These are phyloP conservation scores for Cyphellophora attinorum DNA, from an alignment of 2,329 filamentous ascomycete genomes.

Conservation along the genomic window DNA sequence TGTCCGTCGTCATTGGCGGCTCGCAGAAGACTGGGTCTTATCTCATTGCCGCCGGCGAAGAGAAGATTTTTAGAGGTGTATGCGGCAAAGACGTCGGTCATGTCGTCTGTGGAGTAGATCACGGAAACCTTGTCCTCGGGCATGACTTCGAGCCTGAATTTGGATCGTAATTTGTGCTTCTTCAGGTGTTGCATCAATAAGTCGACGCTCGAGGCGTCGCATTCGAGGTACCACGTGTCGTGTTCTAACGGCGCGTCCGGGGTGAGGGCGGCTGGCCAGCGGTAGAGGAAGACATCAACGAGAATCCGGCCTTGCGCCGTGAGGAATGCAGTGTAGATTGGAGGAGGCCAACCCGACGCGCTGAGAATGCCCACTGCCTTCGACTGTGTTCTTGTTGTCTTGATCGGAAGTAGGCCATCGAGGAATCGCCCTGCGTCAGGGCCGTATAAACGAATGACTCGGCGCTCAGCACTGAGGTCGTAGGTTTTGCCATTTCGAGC, in stretches of 20 bases:
- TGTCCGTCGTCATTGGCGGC: no score
- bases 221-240: constrained; percentile 66
- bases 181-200: constrained; percentile 62
- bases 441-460: constrained; percentile 66
- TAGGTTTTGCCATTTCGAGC: no score
- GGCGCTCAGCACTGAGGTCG: no score
- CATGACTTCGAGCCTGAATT: constrained; percentile 60
- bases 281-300: constrained; percentile 86
- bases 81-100: background rate
- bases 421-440: constrained; percentile 74
- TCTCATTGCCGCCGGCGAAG: constrained; percentile 11
- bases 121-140: constrained; percentile 47
- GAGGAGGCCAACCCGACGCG: constrained; percentile 23
- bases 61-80: background rate
- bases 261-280: no score
- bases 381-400: no score
- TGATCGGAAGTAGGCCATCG: constrained; percentile 76
- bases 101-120: constrained; percentile 8
- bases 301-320: constrained; percentile 77
- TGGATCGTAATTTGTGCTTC: constrained; percentile 76
- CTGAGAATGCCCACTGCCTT: no score
- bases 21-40: constrained; percentile 13
- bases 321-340: constrained; percentile 73
- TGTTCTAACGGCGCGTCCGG: constrained; percentile 36
- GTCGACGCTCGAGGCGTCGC: constrained; percentile 59